Conservation (phyloP, 345 rosid genomes). For the Syzygium oleosum region DNA sequence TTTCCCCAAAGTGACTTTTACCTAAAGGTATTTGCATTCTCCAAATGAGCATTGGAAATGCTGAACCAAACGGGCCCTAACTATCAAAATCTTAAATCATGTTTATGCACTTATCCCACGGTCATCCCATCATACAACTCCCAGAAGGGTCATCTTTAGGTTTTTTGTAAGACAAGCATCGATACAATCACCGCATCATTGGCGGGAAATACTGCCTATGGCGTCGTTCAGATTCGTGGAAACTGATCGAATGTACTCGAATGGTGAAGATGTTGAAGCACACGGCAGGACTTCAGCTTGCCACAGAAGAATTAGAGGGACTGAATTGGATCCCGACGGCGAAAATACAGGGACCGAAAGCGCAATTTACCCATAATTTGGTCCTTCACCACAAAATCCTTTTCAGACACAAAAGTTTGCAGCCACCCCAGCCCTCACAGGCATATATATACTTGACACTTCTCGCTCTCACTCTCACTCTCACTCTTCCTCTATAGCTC, state of each 20-base stretch:
- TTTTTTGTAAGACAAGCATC: too few relatives aligned
- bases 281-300: not conserved
- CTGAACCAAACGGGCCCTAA: too few relatives aligned
- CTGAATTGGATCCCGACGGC: not conserved
- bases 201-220: not conserved
- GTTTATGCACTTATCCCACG: not conserved
- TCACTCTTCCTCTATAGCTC: not conserved
- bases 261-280: not conserved
- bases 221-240: not conserved
- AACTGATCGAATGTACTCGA: not conserved
- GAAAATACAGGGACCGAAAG: not conserved
- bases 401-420: not conserved
- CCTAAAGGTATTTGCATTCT: too few relatives aligned
- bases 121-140: too few relatives aligned
- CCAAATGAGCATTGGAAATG: too few relatives aligned
- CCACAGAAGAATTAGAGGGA: not conserved
- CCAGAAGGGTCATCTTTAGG: too few relatives aligned
- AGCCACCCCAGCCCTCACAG: not conserved
- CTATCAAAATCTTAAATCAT: not conserved
- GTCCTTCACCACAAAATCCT: not conserved
- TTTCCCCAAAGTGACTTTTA: too few relatives aligned
- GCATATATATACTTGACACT: not conserved
- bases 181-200: too few relatives aligned
- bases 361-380: not conserved
- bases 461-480: not conserved